Evolutionary conservation across 306 rosid species (phyloP), one percentile per base, ranked within the genome.

Genomic region (Ammopiptanthus mongolicus): DNA sequence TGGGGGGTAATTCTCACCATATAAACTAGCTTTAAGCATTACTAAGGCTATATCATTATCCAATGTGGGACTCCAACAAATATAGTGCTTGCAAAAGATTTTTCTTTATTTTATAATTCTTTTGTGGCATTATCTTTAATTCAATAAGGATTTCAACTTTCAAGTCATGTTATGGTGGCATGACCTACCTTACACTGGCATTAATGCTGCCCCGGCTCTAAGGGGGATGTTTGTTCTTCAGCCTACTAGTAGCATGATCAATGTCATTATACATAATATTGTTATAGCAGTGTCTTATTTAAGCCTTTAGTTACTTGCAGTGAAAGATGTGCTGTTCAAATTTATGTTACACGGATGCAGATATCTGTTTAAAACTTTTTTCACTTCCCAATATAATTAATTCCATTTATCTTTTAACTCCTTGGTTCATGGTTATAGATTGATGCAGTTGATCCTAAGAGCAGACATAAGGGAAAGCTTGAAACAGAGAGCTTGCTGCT

Each of bases 401-500:
- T 70, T 39, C 31, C 25, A 11, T 12, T 12, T 37, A 46, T 42
- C 6, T 53, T 21, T 34, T n/a, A 73, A 75, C 60, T 34, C 51
- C 18, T 25, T 46, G 74, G 61, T 70, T 63, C 53, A 14, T 74
- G 65, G 75, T 82, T 71, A 65, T 72, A 95, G 98, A 37, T 1
- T 8, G 97, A 90, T 83, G 93, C 97, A 70, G 98, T 91, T 77
- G 98, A 95, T 83, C 97, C 97, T n/a, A 95, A 92, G 89, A 92
- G 99, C 83, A 87, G 99, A 76, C 99, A 95, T 86, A 95, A 95
- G 93, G 99, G 99, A 76, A 95, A 95, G 93, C 98, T 95, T 37
- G 96, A 95, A 86, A 95, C 97, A 18, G 98, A 95, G 80, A 92
- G 81, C 86, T 81, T 95, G 75, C 83, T 95, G 25, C 80, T 68